Base-by-base conservation (phyloP, 768 basidiomycete species). In the Tylopilus intermedius region DNA sequence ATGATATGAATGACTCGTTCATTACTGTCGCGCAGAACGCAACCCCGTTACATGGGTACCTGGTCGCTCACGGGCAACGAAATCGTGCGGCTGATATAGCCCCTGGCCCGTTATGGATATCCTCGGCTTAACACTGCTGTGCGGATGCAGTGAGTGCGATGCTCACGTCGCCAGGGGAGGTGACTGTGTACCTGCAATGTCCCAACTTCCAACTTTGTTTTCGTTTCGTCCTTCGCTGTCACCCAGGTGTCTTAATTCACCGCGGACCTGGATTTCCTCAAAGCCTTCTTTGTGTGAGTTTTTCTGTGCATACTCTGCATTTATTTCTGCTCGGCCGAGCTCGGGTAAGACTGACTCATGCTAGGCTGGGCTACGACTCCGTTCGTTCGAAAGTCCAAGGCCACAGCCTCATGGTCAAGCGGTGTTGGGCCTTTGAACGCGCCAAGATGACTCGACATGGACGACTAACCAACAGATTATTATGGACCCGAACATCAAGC, bases 121-220 rank as follows among this genome's bases (percentile, higher is more conserved):
- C 24, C 43, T 43, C 43, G 49, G 49, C 44, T 24, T 37, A 49
- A 47, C 60, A 56, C 50, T 38, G 51, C 59, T 45, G 18, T 51
- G 30, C 24, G 30, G 45, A 49, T 57, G 48, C 46, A 27, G 37
- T 21, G 45, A 11, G 29, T 38, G 45, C 24, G 27, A 35, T 38
- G 39, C 27, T 33, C 38, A 54, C 26, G 51, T 56, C 46, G 42
- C 49, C 52, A 45, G 24, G 59, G 51, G 27, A 4, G 35, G 6
- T 8, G 33, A 39, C 51, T 47, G 33, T 46, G 50, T 45, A 46
- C 47, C 27, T 22, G 18, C 30, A 14, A 21, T 13, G 44, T 41
- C 27, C n/a, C 30, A 13, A 21, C 29, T 47, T 40, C 44, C 27
- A 35, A 21, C 21, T 45, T 29, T 18, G 22, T 45, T 30, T 18